A percentile compares a stretch with the other conserved stretches of the same genome.
Conservation (phyloP, 2,329 filamentous ascomycete species). For the Sporothrix euskadiensis region DNA sequence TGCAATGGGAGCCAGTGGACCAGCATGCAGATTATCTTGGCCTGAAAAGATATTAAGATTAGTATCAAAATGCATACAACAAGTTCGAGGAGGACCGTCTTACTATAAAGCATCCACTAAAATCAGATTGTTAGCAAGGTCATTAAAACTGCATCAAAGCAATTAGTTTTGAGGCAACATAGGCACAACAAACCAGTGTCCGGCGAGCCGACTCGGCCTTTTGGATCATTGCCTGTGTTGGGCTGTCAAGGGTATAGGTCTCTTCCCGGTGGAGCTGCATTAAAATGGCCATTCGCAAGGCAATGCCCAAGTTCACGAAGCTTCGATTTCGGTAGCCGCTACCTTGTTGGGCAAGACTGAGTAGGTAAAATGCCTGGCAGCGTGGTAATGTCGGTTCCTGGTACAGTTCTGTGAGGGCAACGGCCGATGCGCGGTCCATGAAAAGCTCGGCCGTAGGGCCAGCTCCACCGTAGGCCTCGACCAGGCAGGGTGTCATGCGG, state of each 20-base stretch:
- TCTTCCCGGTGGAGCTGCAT: constrained; percentile 59
- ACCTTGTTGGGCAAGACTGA: constrained; percentile 61
- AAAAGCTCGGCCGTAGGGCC: constrained; percentile 56
- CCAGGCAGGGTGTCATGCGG: constrained; percentile 53
- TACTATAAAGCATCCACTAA: constrained; percentile 60
- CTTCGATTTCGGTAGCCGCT: constrained; percentile 55
- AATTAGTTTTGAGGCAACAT: neutral
- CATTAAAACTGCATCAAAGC: neutral
- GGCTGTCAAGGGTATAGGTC: constrained; percentile 49
- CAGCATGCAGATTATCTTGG: constrained; percentile 59
- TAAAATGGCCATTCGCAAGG: constrained; percentile 56
- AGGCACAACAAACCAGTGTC: constrained; percentile 48
- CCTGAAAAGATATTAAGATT: constrained; percentile 35
- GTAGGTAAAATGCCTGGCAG: constrained; percentile 60
- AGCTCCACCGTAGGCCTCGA: constrained; percentile 52
- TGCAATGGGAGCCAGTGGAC: constrained; percentile 53
- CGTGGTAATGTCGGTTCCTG: constrained; percentile 54
- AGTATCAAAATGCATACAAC: neutral
- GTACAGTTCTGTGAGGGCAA: constrained; percentile 55
- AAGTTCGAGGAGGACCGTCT: neutral
- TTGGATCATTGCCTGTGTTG: constrained; percentile 49
- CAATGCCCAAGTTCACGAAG: constrained; percentile 59
- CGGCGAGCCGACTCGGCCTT: constrained; percentile 58
- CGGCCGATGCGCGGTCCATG: constrained; percentile 51
- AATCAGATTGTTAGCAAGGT: neutral